phyloP scores from a whole-genome alignment of 2,329 filamentous ascomycete genomes.

The Chaetomium globosum region DNA sequence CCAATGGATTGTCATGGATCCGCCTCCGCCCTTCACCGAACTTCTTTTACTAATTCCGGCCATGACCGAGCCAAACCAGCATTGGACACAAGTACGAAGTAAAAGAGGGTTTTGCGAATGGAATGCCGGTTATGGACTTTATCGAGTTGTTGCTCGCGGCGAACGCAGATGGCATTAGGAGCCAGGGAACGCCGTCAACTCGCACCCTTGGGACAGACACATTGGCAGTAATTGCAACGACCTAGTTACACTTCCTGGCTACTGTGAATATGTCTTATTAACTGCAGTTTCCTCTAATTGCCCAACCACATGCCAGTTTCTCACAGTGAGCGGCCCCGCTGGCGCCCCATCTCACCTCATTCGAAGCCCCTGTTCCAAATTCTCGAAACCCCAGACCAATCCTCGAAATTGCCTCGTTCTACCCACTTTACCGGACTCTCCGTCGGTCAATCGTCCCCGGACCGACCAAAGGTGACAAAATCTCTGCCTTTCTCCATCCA shows the following conservation, averaged over 20 bases:
- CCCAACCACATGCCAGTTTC: no score
- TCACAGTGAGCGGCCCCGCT: neutral
- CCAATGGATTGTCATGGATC: neutral
- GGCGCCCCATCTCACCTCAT: constrained; percentile 5
- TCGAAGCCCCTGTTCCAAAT: constrained; percentile 10
- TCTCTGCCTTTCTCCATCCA: neutral
- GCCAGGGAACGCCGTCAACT: no score
- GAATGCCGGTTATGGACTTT: no score
- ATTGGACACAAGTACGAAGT: no score
- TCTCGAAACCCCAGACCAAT: neutral
- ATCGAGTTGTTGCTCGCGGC: no score
- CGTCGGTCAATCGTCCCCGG: constrained; percentile 6
- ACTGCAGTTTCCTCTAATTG: neutral
- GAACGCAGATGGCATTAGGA: no score
- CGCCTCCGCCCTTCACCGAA: neutral
- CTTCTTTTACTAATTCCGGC: neutral
- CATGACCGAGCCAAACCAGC: neutral
- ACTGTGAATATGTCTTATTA: constrained; percentile 5
- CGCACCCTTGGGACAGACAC: no score
- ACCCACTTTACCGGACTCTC: constrained; percentile 16
- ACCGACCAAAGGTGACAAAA: neutral
- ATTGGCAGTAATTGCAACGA: no score
- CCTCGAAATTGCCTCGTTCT: constrained; percentile 17
- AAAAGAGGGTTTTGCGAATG: no score
- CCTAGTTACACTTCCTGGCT: no score